Conservation (phyloP, 768 basidiomycete species). For the Amanita brunnescens region DNA sequence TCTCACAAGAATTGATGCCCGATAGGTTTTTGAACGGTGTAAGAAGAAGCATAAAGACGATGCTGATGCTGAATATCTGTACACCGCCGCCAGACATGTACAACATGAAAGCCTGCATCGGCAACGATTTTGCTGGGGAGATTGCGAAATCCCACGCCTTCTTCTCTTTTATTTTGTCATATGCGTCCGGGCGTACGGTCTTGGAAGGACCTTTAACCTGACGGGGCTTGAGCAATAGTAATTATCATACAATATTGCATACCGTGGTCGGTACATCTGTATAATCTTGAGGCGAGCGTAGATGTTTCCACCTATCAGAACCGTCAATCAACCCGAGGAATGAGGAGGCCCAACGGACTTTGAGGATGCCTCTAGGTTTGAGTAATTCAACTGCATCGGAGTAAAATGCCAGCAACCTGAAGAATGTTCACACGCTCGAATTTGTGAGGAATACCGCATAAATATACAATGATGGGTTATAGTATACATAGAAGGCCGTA, state of each 20-base stretch:
- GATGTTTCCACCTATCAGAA: slow-evolving; percentile 4
- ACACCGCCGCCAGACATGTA: slow-evolving; percentile 97
- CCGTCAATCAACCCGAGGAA: not conserved
- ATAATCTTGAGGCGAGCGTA: not conserved
- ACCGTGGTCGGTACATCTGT: not conserved
- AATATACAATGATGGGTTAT: slow-evolving; percentile 10
- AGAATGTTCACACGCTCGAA: not conserved
- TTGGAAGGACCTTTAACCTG: slow-evolving; percentile 37
- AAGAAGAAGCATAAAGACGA: slow-evolving; percentile 87
- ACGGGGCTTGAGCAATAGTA: slow-evolving; percentile 6
- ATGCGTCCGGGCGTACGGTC: slow-evolving; percentile 33
- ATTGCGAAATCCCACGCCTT: slow-evolving; percentile 84
- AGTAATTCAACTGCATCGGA: slow-evolving; percentile 26
- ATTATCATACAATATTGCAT: not conserved
- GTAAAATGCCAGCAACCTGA: too few species aligned
- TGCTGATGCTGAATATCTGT: slow-evolving; percentile 95
- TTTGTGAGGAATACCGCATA: not conserved
- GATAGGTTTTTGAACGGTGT: slow-evolving; percentile 79
- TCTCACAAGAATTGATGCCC: slow-evolving; percentile 69
- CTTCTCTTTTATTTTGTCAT: slow-evolving; percentile 62
- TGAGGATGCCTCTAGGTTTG: slow-evolving; percentile 13
- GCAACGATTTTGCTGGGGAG: slow-evolving; percentile 80
- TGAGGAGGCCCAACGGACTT: not conserved
- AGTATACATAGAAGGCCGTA: slow-evolving; percentile 11
- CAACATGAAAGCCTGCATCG: slow-evolving; percentile 97